Evolutionary conservation across 2,329 filamentous ascomycete genomes (phyloP).

Genomic region (Aquanectria penicillioides): DNA sequence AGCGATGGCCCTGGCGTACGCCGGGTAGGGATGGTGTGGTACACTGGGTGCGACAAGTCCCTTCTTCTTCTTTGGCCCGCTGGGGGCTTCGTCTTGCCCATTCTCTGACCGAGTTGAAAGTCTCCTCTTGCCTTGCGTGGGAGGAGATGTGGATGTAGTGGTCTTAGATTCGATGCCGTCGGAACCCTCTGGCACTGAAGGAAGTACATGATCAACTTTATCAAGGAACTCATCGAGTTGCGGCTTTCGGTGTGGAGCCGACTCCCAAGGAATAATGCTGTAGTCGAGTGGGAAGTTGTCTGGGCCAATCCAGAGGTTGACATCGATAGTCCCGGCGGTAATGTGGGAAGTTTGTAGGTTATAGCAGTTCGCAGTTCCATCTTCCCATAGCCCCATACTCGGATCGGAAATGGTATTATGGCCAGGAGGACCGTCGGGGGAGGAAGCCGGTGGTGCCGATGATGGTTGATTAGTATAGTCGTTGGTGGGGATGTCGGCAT

Average conservation of each 20-base stretch:
- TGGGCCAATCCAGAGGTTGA: not conserved
- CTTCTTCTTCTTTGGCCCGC: not conserved
- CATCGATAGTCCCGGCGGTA: not conserved
- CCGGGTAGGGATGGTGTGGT: not conserved
- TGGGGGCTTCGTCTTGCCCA: not conserved
- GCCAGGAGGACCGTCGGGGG: not conserved
- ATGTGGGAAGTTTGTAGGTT: not conserved
- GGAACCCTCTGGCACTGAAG: no score
- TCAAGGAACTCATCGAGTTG: not conserved
- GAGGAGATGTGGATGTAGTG: not conserved
- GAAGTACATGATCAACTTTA: not conserved
- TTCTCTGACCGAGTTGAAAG: no score
- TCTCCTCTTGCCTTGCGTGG: no score
- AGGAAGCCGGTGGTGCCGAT: not conserved
- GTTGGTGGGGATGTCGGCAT: not conserved
- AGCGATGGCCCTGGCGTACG: not conserved
- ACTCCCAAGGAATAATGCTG: not conserved
- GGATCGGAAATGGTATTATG: not conserved
- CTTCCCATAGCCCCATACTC: not conserved
- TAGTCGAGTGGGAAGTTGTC: not conserved
- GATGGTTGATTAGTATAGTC: not conserved
- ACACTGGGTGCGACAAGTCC: not conserved
- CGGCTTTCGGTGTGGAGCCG: not conserved
- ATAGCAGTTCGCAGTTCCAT: not conserved
- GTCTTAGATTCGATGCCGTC: not conserved